These are phyloP conservation scores for Teratosphaeria epicoccoides DNA, from an alignment of 2,329 filamentous ascomycete species.

Conservation along the genomic window DNA sequence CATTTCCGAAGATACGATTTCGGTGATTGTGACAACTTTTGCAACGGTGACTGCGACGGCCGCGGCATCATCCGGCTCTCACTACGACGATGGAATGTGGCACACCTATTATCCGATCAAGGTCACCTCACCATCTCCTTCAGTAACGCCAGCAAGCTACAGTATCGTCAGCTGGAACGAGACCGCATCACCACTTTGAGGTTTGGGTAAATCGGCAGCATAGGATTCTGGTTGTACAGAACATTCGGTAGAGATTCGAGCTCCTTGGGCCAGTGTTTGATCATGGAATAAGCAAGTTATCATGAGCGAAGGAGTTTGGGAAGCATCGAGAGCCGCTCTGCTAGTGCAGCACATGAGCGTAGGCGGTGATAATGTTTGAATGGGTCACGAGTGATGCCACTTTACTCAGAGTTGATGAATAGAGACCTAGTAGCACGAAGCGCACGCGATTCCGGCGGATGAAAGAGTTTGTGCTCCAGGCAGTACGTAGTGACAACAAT, in stretches of 20 bases:
- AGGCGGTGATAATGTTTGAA: neutral
- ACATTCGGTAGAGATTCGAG: neutral
- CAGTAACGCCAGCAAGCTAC: neutral
- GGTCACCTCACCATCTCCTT: neutral
- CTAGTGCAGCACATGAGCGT: constrained; percentile 7
- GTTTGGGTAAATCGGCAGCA: neutral
- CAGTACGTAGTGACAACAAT: too few species aligned
- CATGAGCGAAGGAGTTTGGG: neutral
- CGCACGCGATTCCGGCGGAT: too few species aligned
- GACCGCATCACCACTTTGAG: neutral
- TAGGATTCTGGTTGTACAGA: neutral
- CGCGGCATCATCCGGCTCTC: constrained; percentile 17
- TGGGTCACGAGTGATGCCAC: neutral
- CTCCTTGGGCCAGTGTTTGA: too few species aligned
- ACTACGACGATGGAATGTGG: constrained; percentile 38
- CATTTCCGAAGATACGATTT: neutral
- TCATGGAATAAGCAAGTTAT: neutral
- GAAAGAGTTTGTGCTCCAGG: too few species aligned
- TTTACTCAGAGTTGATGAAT: neutral
- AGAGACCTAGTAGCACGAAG: neutral
- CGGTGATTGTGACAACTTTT: neutral
- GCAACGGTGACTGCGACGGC: constrained; percentile 7
- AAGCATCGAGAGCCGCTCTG: constrained; percentile 4
- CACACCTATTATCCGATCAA: constrained; percentile 30
- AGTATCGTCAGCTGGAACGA: constrained; percentile 4